A percentile compares a stretch with the other conserved stretches of the same genome.
These are phyloP conservation scores for Colletotrichum sp. DNA, from an alignment of 2,329 filamentous ascomycete species.

Conservation along the genomic window DNA sequence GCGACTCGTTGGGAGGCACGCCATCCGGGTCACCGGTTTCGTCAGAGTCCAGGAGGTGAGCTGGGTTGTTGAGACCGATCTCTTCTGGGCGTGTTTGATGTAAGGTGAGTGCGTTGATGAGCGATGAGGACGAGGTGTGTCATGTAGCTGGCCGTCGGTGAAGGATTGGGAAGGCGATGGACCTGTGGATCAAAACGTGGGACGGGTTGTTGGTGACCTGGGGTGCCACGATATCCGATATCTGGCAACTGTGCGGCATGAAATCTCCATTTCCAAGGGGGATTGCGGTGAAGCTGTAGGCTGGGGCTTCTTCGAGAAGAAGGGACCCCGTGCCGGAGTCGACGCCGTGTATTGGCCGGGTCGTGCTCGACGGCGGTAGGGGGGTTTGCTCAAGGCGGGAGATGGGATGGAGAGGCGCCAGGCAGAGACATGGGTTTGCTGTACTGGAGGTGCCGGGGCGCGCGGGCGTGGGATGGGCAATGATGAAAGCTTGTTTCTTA, in stretches of 20 bases:
- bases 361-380: neutral
- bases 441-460: neutral
- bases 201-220: conserved; percentile 4
- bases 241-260: neutral
- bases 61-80: neutral
- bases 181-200: conserved; percentile 5
- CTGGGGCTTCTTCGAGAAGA: neutral
- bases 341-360: conserved; percentile 12
- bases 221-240: conserved; percentile 6
- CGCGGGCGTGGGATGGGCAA: neutral
- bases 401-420: neutral
- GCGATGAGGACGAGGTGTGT: neutral
- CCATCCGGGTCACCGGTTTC: neutral
- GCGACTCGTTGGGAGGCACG: neutral
- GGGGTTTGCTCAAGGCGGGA: neutral
- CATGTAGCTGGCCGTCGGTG: neutral
- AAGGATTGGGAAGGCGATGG: neutral
- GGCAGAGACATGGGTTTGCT: neutral
- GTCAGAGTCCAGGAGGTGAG: neutral
- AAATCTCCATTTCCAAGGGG: neutral
- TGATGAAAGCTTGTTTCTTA: conserved; percentile 18
- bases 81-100: neutral
- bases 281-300: conserved; percentile 8
- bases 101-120: neutral
- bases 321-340: conserved; percentile 10